Evolutionary conservation across 208 protist species (phyloP).

Genomic region (Crithidia acanthocephali): DNA sequence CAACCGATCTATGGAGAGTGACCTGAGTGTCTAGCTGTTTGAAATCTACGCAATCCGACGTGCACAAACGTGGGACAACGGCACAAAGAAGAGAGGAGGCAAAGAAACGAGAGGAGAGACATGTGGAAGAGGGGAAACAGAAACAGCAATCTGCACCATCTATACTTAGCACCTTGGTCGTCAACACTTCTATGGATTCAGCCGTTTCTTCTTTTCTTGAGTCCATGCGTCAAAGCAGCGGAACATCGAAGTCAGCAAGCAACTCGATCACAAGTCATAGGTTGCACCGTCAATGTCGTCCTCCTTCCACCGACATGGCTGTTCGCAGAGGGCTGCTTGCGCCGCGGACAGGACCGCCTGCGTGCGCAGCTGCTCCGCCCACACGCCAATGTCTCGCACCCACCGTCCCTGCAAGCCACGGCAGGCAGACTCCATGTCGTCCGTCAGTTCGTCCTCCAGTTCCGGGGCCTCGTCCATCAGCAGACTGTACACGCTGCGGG

Average conservation of each 20-base stretch:
- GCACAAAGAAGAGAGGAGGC: too few relatives aligned
- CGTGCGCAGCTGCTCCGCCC: slow-evolving; percentile 10
- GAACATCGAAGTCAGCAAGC: background rate
- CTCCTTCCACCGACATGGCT: slow-evolving; percentile 13
- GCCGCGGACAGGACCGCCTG: slow-evolving; percentile 9
- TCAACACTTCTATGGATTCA: too few relatives aligned
- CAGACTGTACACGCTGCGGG: slow-evolving; percentile 31
- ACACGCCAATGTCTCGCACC: background rate
- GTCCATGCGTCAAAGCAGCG: too few relatives aligned
- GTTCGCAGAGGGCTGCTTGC: slow-evolving; percentile 22
- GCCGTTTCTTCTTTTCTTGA: too few relatives aligned
- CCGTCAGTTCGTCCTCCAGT: slow-evolving; percentile 49
- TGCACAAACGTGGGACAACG: too few relatives aligned
- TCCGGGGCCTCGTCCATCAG: slow-evolving; percentile 41
- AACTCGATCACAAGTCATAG: slow-evolving; percentile 21
- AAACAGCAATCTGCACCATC: too few relatives aligned
- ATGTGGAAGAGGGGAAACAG: too few relatives aligned
- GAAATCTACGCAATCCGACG: too few relatives aligned
- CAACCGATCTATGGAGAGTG: too few relatives aligned
- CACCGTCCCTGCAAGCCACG: slow-evolving; percentile 8
- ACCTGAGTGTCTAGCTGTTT: too few relatives aligned
- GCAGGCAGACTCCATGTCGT: slow-evolving; percentile 35
- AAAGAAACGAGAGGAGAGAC: too few relatives aligned
- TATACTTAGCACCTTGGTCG: too few relatives aligned
- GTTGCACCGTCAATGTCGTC: slow-evolving; percentile 13